Conservation (phyloP, 805 yeast species). For the Hanseniaspora clermontiae region DNA sequence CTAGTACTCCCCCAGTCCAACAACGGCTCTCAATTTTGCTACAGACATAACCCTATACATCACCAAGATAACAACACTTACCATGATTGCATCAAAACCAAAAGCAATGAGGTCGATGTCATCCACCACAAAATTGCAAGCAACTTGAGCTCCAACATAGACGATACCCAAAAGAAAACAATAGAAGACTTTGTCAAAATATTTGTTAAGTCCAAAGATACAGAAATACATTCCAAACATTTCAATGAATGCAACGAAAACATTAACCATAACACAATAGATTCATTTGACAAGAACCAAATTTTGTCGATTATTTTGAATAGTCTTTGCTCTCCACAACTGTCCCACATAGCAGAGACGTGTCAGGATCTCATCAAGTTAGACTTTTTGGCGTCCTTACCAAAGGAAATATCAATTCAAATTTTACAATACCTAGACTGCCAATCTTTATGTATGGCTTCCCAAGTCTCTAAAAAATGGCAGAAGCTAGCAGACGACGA, state of each 20-base stretch:
- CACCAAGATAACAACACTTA: constrained; percentile 31
- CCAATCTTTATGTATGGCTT: constrained; percentile 83
- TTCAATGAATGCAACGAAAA: neutral
- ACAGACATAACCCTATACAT: constrained; percentile 84
- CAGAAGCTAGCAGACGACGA: constrained; percentile 86
- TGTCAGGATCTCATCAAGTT: constrained; percentile 69
- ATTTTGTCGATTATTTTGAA: constrained; percentile 72
- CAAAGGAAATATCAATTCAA: constrained; percentile 73
- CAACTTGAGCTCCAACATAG: neutral
- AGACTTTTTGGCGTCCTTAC: constrained; percentile 76
- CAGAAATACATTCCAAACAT: neutral
- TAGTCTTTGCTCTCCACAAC: constrained; percentile 90
- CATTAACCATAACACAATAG: neutral
- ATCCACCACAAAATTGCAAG: neutral
- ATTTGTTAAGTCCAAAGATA: neutral
- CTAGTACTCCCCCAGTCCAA: constrained; percentile 31
- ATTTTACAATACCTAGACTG: constrained; percentile 84
- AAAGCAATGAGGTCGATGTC: neutral
- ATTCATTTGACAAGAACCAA: constrained; percentile 46
- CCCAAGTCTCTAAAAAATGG: constrained; percentile 85
- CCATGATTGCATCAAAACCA: constrained; percentile 16
- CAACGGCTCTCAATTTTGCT: constrained; percentile 57
- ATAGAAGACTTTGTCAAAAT: constrained; percentile 4
- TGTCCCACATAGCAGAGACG: constrained; percentile 73
- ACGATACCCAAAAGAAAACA: neutral